phyloP scores from a whole-genome alignment of 768 basidiomycete genomes.

The Russula sp. region DNA sequence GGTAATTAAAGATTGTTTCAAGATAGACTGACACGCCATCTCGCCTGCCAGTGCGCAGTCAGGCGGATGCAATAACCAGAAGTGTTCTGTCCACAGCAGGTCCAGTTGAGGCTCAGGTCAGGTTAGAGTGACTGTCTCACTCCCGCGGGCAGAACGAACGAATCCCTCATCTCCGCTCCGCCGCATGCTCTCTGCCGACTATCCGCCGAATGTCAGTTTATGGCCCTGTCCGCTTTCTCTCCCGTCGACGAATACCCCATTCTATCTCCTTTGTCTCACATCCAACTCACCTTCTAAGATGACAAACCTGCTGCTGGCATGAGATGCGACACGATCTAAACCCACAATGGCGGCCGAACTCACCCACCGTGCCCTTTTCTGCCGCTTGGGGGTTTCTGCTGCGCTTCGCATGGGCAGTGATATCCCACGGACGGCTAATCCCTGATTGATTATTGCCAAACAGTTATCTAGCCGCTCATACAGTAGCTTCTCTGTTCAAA shows the following conservation, averaged over 20 bases:
- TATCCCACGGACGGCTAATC: not conserved
- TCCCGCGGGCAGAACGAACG: not conserved
- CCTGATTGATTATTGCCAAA: not conserved
- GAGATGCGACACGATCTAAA: slow-evolving; percentile 64
- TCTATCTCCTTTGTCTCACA: too few relatives aligned
- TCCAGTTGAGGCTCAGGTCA: not conserved
- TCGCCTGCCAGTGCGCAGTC: not conserved
- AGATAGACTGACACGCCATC: not conserved
- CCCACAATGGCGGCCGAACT: slow-evolving; percentile 45
- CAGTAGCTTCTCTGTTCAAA: slow-evolving; percentile 48
- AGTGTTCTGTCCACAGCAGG: not conserved
- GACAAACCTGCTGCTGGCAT: slow-evolving; percentile 70
- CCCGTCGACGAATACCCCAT: too few relatives aligned
- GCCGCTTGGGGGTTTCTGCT: slow-evolving; percentile 70
- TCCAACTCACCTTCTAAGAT: slow-evolving; percentile 53
- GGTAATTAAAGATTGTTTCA: slow-evolving; percentile 2
- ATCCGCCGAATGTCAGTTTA: not conserved
- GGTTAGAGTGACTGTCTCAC: not conserved
- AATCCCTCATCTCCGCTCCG: too few relatives aligned
- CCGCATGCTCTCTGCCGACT: not conserved
- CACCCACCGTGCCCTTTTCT: slow-evolving; percentile 53
- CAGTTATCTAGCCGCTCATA: slow-evolving; percentile 62
- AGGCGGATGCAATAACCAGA: too few relatives aligned
- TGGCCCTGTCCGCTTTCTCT: not conserved
- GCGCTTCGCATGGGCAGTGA: slow-evolving; percentile 55